A percentile compares a stretch with the other conserved stretches of the same genome.
Conservation (phyloP, 129 eudicot species). For the sunflower (Helianthus annuus) region HanXRQr2.0-SUNRISE NC_035435.2:141042292-141042791, state of each 20-base stretch:
- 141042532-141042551: constrained; percentile 75
- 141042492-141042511: constrained; percentile 94
- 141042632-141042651: constrained; percentile 74
- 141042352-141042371: too few relatives aligned
- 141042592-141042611: constrained; percentile 30
- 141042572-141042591: constrained; percentile 40
- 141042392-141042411: constrained; percentile 10
- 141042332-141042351: too few relatives aligned
- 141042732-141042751: constrained; percentile 75
- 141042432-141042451: constrained; percentile 75
- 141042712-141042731: constrained; percentile 73
- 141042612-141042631: constrained; percentile 45
- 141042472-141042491: constrained; percentile 46
- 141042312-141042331: too few relatives aligned
- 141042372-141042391: constrained; percentile 12
- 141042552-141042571: constrained; percentile 51
- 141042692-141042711: constrained; percentile 84
- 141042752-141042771: constrained; percentile 60
- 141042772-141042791: constrained; percentile 72
- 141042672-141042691: constrained; percentile 90
- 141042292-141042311: too few relatives aligned
- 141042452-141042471: constrained; percentile 53
- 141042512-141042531: constrained; percentile 83
- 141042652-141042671: constrained; percentile 84
- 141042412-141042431: constrained; percentile 76